Conservation (phyloP, 208 protist genomes). For the Wallacemonas collosoma region DNA sequence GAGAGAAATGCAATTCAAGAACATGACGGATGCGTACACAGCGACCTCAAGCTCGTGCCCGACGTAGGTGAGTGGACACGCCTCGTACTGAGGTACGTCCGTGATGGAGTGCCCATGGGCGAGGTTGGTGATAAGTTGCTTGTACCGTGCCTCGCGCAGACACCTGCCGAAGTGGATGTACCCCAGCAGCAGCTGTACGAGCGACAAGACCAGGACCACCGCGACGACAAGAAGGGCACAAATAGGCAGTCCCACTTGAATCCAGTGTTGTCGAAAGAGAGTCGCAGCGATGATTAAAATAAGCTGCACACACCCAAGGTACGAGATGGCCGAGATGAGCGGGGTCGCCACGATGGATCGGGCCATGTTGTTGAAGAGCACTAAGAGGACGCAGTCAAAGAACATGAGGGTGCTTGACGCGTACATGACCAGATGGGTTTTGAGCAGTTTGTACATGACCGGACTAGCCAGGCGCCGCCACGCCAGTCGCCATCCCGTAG, state of each 20-base stretch:
- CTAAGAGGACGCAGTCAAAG: constrained; percentile 41
- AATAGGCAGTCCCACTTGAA: constrained; percentile 20
- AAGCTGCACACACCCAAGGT: constrained; percentile 38
- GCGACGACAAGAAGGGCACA: constrained; percentile 23
- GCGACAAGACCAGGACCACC: constrained; percentile 23
- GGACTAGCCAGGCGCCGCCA: constrained; percentile 19
- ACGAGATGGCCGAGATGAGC: constrained; percentile 28
- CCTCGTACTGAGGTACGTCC: constrained; percentile 17
- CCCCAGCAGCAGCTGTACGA: constrained; percentile 29
- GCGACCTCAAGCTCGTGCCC: constrained; percentile 40
- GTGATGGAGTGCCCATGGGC: constrained; percentile 13
- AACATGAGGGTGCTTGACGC: constrained; percentile 31
- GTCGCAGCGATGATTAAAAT: constrained; percentile 27
- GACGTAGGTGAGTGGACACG: constrained; percentile 29
- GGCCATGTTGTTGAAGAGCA: constrained; percentile 37
- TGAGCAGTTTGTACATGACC: constrained; percentile 33
- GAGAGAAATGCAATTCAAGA: constrained; percentile 38
- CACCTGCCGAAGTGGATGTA: constrained; percentile 32
- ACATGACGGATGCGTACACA: constrained; percentile 28
- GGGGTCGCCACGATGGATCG: constrained; percentile 14
- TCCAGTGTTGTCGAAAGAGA: constrained; percentile 27
- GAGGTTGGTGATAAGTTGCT: neutral
- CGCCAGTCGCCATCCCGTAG: constrained; percentile 13
- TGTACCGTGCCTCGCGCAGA: constrained; percentile 24
- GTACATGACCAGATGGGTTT: constrained; percentile 27